Conservation (phyloP, 768 basidiomycete genomes). For the Fibroporia radiculosa region DNA sequence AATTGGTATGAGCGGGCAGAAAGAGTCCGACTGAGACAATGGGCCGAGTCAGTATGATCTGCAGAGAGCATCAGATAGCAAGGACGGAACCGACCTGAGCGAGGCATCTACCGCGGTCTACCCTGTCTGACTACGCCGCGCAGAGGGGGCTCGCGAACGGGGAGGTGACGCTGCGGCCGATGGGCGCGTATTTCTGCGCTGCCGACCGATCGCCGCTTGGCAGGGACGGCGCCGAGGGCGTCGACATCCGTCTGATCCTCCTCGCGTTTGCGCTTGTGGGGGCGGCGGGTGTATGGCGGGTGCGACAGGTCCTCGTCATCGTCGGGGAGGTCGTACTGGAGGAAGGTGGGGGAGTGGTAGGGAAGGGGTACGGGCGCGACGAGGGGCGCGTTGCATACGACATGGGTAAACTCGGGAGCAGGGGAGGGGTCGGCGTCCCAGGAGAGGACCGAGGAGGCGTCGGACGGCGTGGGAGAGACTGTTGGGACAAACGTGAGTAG, state of each 20-base stretch:
- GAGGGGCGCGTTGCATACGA: slow-evolving; percentile 61
- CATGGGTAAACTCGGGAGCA: slow-evolving; percentile 28
- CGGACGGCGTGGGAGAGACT: slow-evolving; percentile 38
- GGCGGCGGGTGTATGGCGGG: slow-evolving; percentile 53
- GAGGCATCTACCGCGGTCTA: not conserved
- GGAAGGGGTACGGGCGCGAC: slow-evolving; percentile 63
- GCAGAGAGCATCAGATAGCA: too few relatives aligned
- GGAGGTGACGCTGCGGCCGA: not conserved
- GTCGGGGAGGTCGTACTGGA: slow-evolving; percentile 62
- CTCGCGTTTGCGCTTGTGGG: slow-evolving; percentile 49
- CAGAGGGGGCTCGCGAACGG: not conserved
- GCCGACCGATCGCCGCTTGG: slow-evolving; percentile 1
- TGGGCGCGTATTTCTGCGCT: not conserved
- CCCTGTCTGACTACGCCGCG: not conserved
- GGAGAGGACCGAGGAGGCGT: slow-evolving; percentile 20
- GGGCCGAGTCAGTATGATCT: too few relatives aligned
- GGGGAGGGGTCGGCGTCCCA: slow-evolving; percentile 19
- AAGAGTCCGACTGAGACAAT: too few relatives aligned
- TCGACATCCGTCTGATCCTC: slow-evolving; percentile 1
- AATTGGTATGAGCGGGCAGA: too few relatives aligned
- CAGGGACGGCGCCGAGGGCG: not conserved
- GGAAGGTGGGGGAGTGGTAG: slow-evolving; percentile 61
- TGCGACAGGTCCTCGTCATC: slow-evolving; percentile 63
- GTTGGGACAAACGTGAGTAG: not conserved
- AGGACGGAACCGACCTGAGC: too few relatives aligned